Base-by-base conservation (phyloP, 495 filamentous ascomycete genomes). In the Symbiotaphrina buchneri region DNA sequence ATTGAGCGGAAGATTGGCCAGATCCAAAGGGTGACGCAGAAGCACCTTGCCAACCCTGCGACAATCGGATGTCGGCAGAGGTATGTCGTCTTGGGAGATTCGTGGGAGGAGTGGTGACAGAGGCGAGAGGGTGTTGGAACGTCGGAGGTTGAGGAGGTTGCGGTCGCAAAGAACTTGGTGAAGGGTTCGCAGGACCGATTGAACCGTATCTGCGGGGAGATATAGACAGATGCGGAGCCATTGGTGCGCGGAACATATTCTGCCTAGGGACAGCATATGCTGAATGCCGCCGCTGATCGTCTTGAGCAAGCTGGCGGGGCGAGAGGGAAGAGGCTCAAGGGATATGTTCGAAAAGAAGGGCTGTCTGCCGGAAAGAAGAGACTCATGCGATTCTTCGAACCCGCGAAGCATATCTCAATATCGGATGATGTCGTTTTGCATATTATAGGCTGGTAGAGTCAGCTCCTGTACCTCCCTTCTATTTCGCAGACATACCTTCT, bases 61-160 rank as follows among this genome's bases (percentile, higher is more conserved):
- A n/a, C 7, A 77, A 69, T 18, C 87, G 77, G 40, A 97, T 95
- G 42, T 97, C 87, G 32, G 87, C 87, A 28, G 85, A 87, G 1
- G 87, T 97, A 50, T 97, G 87, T 26, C 87, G 71, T 14, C 87
- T 72, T 19, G 72, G 63, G 21, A 94, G 56, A 41, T 71, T 76
- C 31, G 69, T 65, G 7, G 78, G 74, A 16, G 79, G 77, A 17
- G 81, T 74, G 18, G 77, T 65, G 13, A 75, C 71, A 31, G 63
- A 61, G 1, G 81, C 66, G 26, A 92, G 58, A 28, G 81, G 80
- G 47, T 90, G 81, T 22, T 55, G 53, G 17, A 45, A 30, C 17
- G 74, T 72, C 15, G 59, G 59, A 13, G 71, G 65, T 26, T 59
- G 63, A 2, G 72, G 65, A 21, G 71, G 66, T 25, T 78, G 70